These are phyloP conservation scores for Fusarium acutatum DNA, from an alignment of 2,329 filamentous ascomycete genomes.

Conservation along the genomic window DNA sequence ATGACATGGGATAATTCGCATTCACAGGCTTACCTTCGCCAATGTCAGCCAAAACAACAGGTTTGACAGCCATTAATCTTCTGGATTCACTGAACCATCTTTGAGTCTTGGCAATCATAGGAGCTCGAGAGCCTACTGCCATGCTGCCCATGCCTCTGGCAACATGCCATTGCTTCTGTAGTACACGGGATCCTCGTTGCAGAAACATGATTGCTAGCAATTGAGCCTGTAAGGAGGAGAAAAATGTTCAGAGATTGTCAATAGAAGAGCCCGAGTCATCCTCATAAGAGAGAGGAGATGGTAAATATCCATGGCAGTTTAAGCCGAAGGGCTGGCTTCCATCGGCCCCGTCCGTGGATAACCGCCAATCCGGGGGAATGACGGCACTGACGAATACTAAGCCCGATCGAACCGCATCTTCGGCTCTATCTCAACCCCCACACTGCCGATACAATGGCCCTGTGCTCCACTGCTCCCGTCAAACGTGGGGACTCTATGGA, in stretches of 20 bases:
- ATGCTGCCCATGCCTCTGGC: conserved; percentile 52
- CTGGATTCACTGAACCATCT: conserved; percentile 62
- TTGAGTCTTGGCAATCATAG: conserved; percentile 43
- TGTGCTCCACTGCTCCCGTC: conserved; percentile 27
- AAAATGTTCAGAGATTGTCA: conserved; percentile 16
- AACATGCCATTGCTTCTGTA: conserved; percentile 61
- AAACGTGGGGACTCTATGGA: conserved; percentile 8
- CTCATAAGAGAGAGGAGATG: conserved; percentile 35
- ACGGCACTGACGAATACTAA: conserved; percentile 31
- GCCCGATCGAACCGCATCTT: conserved; percentile 31
- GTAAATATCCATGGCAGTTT: conserved; percentile 29
- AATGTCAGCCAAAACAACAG: conserved; percentile 84
- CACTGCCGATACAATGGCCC: conserved; percentile 28
- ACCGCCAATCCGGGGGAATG: conserved; percentile 47
- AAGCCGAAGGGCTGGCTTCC: conserved; percentile 47
- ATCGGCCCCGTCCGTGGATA: conserved; percentile 49
- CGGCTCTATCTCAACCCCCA: conserved; percentile 30
- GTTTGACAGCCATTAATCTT: conserved; percentile 70
- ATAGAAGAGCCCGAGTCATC: conserved; percentile 10
- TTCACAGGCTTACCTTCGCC: conserved; percentile 71
- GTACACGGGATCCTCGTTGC: conserved; percentile 58
- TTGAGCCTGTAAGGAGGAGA: conserved; percentile 29
- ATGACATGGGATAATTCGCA: not conserved
- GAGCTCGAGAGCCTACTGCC: conserved; percentile 42
- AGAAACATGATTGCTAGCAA: conserved; percentile 59